These are phyloP conservation scores for Metrosideros polymorpha DNA, from an alignment of 441 rosid species.

Conservation along the genomic window DNA sequence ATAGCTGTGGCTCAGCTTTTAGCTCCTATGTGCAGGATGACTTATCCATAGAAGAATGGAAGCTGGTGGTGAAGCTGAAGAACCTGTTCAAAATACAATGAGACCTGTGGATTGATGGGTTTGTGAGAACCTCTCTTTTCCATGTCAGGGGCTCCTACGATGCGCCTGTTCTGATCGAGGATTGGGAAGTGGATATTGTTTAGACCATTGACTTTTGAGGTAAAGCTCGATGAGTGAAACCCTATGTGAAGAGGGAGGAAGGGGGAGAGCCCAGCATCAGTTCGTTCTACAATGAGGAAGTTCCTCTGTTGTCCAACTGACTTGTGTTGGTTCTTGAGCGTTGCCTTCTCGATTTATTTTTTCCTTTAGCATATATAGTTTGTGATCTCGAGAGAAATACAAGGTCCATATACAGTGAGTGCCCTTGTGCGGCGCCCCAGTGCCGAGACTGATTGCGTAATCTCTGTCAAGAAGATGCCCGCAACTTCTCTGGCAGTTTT, in stretches of 20 bases:
- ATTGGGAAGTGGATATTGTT: not conserved
- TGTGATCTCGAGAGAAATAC: not conserved
- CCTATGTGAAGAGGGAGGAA: not conserved
- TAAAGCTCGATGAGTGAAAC: not conserved
- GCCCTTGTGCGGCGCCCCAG: not conserved
- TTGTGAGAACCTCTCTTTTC: not conserved
- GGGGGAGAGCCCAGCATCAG: not conserved
- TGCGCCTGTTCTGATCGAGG: not conserved
- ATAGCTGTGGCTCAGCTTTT: not conserved
- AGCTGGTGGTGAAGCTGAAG: constrained; percentile 70
- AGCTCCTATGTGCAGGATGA: constrained; percentile 45
- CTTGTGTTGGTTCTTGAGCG: not conserved
- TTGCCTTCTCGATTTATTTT: not conserved
- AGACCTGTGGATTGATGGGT: not conserved
- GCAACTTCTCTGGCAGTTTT: not conserved
- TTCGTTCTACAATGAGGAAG: not conserved
- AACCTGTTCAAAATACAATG: constrained; percentile 50
- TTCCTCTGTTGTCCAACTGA: not conserved
- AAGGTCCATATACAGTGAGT: not conserved
- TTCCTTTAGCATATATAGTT: not conserved
- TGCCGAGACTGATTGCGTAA: not conserved
- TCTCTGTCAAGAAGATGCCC: not conserved
- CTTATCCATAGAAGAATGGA: constrained; percentile 58
- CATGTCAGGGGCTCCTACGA: not conserved
- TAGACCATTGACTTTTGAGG: not conserved